Conservation (phyloP, 2,329 filamentous ascomycete species). For the Macrophomina phaseolina region DNA sequence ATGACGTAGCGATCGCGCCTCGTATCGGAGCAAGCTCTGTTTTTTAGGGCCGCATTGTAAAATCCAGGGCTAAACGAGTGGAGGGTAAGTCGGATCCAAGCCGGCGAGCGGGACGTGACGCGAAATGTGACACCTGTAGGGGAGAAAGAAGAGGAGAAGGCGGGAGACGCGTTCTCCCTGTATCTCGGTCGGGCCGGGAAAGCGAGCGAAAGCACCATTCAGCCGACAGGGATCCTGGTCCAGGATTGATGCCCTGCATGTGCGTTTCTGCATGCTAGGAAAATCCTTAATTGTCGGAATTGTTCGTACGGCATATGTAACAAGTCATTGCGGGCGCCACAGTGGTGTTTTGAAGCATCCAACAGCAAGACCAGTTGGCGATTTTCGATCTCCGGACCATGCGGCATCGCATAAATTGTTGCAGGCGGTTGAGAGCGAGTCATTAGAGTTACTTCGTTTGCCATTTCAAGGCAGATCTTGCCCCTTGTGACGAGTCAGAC, state of each 20-base stretch:
- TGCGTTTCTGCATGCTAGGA: background rate
- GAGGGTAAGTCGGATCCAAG: background rate
- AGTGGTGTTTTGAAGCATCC: too few species aligned
- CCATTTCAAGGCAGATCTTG: background rate
- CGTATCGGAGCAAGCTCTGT: background rate
- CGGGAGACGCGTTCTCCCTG: background rate
- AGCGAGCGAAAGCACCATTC: background rate
- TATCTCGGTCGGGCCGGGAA: slow-evolving; percentile 2
- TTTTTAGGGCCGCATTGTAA: background rate
- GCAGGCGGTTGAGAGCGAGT: background rate
- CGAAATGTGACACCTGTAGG: background rate
- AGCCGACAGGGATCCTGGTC: background rate
- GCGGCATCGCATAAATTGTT: background rate
- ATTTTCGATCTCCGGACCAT: background rate
- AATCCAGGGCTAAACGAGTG: background rate
- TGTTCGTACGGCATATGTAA: background rate
- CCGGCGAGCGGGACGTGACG: too few species aligned
- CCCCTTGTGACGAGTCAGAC: background rate
- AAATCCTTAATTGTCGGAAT: background rate
- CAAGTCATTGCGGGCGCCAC: too few species aligned
- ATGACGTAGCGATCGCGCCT: background rate
- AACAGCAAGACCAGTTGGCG: background rate
- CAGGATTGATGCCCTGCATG: background rate
- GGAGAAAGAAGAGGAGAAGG: background rate
- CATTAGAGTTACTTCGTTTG: background rate